Evolutionary conservation across 768 basidiomycete species (phyloP), one percentile per base, ranked within the genome.

Genomic region (Sporobolomyces phaffii): DNA sequence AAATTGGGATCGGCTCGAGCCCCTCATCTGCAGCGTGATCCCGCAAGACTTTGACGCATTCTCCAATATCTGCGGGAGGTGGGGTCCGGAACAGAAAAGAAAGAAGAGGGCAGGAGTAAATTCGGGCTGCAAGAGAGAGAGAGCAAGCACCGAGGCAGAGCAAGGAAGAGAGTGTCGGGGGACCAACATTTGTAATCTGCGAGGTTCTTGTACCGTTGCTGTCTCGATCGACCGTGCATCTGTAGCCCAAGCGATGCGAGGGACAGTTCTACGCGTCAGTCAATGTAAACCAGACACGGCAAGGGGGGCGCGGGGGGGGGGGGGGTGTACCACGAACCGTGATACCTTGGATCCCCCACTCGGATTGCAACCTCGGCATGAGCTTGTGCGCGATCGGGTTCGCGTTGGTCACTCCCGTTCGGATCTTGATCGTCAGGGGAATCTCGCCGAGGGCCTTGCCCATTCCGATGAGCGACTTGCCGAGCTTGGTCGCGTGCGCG

Each of bases 161-260:
- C 8, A 18, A 14, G 22, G 31, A 26, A 4, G 31, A n/a, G 5
- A 14, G 31, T 8, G 36, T 24, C 38, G 18, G 41, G 40, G 1
- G 85, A 80, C 75, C 86, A 87, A 77, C 98, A 99, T 40, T 84
- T 83, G 91, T 94, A 99, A 75, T 99, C 93, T 14, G 94, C 93
- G 2, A 90, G 80, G 69, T 86, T 87, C 3, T 89, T 87, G 73
- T 99, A 99, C 43, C 96, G 84, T 76, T 98, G 96, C 78, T 97
- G 92, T 41, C 93, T 82, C 8, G 91, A 90, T 31, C 96, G 85
- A 14, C 94, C 94, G 76, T 99, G 94, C n/a, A 99, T 81, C 94
- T 98, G 59, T 31, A 38, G n/a, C 65, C 5, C 13, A 36, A 18
- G 36, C 20, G 22, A 58, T n/a, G n/a, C n/a, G n/a, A n/a, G n/a